Base-by-base conservation (phyloP, 106 monocot genomes). In the Xerophyta viscosa region DNA sequence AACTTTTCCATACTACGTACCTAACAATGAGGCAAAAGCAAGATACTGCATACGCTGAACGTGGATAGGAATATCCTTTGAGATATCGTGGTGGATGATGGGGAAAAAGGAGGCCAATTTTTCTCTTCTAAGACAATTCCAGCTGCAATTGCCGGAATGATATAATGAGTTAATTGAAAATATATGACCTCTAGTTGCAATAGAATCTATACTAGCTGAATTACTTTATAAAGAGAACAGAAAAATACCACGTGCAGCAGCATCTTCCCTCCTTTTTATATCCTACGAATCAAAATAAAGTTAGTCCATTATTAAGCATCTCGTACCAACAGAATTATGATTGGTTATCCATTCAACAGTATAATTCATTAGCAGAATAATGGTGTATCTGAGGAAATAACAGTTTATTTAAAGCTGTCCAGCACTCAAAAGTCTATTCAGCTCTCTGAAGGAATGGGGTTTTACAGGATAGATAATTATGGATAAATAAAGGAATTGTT, bases 91-190 rank as follows among this genome's bases (percentile, higher is more conserved):
- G 65, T 86, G 86, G 56, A 86, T 86, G 44, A 86, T 72, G 29
- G 86, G 86, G 63, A 77, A 80, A 80, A 73, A 3, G 80, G 69
- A 18, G 86, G 86, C 76, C 79, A 86, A 41, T 86, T 86, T 73
- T 73, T 86, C 49, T 70, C 69, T 44, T 86, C 70, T 46, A 80
- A 57, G 59, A 80, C 63, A 29, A 85, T 76, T 49, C 85, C 85
- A 76, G 85, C 85, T 85, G 79, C 52, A 62, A 56, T 47, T 31
- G 29, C 17, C 27, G 15, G 15, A 39, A 5, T 11, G 11, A 21
- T 42, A 31, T 10, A 37, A n/a, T 6, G 20, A 57, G 13, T 6
- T 20, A 24, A 36, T 47, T 48, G 12, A 33, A 28, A 29, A 39
- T 20, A 54, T 24, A 48, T 58, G 33, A 25, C 33, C 25, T 50